Conservation (phyloP, 2,329 filamentous ascomycete genomes). For the Thermomyces lanuginosus region DNA sequence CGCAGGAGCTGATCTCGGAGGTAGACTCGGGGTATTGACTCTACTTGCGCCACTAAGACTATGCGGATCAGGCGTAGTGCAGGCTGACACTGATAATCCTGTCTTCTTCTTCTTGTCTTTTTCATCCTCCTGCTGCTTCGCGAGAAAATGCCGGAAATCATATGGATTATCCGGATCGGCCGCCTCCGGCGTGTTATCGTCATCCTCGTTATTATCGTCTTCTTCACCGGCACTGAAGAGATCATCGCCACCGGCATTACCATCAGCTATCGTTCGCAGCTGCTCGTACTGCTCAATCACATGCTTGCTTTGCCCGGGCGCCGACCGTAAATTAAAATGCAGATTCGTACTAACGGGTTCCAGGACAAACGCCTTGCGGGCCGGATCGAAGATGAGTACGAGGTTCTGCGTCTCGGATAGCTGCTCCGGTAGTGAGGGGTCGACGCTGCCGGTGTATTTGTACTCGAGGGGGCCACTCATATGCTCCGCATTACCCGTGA, state of each 20-base stretch:
- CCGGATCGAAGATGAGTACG: constrained; percentile 57
- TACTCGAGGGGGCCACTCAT: constrained; percentile 23
- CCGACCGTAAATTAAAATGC: constrained; percentile 67
- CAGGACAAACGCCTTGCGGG: constrained; percentile 59
- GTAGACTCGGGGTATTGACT: constrained; percentile 18
- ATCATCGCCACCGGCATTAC: constrained; percentile 20
- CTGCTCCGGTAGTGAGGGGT: constrained; percentile 16
- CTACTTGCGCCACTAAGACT: constrained; percentile 18
- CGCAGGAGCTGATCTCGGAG: constrained; percentile 16
- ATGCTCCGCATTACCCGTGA: constrained; percentile 24
- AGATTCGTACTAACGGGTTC: constrained; percentile 69
- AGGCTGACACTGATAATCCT: constrained; percentile 15
- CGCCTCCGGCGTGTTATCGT: constrained; percentile 22
- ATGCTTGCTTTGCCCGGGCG: constrained; percentile 50
- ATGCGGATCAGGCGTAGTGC: constrained; percentile 22
- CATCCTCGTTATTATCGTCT: constrained; percentile 11
- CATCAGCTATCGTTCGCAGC: constrained; percentile 32
- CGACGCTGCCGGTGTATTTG: constrained; percentile 26
- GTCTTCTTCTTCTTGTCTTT: constrained; percentile 17
- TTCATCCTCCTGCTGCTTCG: constrained; percentile 25
- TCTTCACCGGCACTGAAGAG: constrained; percentile 12
- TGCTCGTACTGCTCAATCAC: constrained; percentile 53
- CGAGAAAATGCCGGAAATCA: constrained; percentile 34
- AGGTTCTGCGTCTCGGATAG: constrained; percentile 19
- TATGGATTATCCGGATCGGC: constrained; percentile 32